Evolutionary conservation across 495 filamentous ascomycete genomes (phyloP).

Genomic region (Glutinoglossum americanum): DNA sequence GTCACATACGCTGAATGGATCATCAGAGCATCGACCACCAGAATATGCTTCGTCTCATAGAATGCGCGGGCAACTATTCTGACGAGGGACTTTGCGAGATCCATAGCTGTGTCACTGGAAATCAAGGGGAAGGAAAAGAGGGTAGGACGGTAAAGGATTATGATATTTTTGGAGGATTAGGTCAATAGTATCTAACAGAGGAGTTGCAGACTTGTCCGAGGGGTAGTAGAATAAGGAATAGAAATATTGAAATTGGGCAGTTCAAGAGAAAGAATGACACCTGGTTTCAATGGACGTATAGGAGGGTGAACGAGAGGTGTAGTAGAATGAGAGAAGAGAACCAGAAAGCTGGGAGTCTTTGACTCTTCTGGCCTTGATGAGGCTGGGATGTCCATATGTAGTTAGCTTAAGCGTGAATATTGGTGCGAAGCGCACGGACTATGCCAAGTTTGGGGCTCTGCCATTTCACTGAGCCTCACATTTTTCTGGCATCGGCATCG

Average conservation of each 20-base stretch:
- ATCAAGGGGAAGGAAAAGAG: neutral
- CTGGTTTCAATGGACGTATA: too few species aligned
- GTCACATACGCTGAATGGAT: slow-evolving; percentile 61
- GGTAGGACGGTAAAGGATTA: too few species aligned
- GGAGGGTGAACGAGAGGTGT: too few species aligned
- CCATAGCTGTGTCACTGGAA: slow-evolving; percentile 30
- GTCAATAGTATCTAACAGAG: too few species aligned
- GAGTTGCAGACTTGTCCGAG: too few species aligned
- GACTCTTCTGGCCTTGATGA: neutral
- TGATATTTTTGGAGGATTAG: too few species aligned
- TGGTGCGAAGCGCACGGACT: neutral
- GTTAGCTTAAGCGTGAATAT: neutral
- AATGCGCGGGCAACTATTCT: slow-evolving; percentile 79
- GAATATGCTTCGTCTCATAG: slow-evolving; percentile 72
- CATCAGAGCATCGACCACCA: slow-evolving; percentile 80
- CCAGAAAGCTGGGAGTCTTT: neutral
- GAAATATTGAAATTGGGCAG: too few species aligned
- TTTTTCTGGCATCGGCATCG: too few species aligned
- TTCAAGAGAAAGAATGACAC: too few species aligned
- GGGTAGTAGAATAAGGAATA: too few species aligned
- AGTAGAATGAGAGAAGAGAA: too few species aligned
- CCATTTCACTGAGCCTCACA: neutral
- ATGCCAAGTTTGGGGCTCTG: neutral
- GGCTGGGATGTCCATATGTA: neutral
- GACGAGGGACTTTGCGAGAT: slow-evolving; percentile 70